phyloP scores from a whole-genome alignment of 441 rosid genomes.

The Isatis lusitanica region DNA sequence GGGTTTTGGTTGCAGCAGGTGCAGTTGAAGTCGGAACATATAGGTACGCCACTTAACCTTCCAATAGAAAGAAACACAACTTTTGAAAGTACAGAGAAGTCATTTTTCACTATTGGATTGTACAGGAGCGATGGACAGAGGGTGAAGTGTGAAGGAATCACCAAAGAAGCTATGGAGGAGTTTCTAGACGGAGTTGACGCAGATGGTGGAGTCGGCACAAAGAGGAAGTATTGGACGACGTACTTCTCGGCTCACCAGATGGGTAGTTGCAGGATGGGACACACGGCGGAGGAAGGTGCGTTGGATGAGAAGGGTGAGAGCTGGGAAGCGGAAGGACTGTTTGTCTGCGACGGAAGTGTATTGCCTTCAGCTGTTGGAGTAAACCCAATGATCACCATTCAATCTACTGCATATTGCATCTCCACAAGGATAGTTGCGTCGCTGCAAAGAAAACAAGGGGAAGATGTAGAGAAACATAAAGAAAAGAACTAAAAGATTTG shows the following conservation, averaged over 20 bases:
- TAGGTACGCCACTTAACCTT: conserved; percentile 23
- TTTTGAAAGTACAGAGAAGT: neutral
- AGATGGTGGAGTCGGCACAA: conserved; percentile 44
- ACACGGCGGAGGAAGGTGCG: conserved; percentile 50
- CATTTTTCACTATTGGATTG: neutral
- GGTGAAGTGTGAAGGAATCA: conserved; percentile 44
- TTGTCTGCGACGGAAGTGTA: conserved; percentile 70
- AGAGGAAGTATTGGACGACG: conserved; percentile 43
- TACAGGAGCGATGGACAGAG: conserved; percentile 62
- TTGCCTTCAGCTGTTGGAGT: conserved; percentile 70
- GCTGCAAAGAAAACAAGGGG: neutral
- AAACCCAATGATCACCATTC: conserved; percentile 82
- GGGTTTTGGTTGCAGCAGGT: conserved; percentile 73
- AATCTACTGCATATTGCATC: conserved; percentile 69
- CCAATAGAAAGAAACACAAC: neutral
- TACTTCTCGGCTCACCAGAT: conserved; percentile 73
- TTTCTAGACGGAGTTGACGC: conserved; percentile 47
- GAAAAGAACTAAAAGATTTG: neutral
- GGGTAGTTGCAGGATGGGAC: conserved; percentile 80
- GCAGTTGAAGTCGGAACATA: conserved; percentile 76
- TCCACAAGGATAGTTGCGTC: conserved; percentile 49
- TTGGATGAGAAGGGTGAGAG: conserved; percentile 70
- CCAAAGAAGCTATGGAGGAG: conserved; percentile 53
- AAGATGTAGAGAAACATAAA: too few species aligned
- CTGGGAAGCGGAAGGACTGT: conserved; percentile 67